Evolutionary conservation across 495 filamentous ascomycete genomes (phyloP), one percentile per base, ranked within the genome.

Genomic region (Podospora appendiculata): DNA sequence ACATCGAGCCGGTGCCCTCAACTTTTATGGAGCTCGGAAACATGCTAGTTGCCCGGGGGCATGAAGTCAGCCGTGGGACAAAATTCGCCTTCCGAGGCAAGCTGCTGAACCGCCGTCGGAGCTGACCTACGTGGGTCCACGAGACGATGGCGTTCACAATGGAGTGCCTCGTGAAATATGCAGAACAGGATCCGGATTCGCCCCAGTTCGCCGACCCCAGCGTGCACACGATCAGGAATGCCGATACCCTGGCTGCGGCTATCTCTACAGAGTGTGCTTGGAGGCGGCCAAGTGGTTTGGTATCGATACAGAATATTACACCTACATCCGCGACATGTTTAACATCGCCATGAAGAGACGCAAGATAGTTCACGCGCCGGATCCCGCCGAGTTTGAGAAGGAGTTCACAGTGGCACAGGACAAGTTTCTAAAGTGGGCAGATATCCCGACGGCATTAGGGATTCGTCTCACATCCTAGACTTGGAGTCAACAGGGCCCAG

Each of bases 1-100:
- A 54, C 42, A 39, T 63, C 18, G 60, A 63, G 25, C 63, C 63
- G 1, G 35, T 66, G 9, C 60, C 63, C 0, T n/a, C 33, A 6
- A 47, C 44, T 1, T 58, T 55, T 16, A 16, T 59, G 38, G 18
- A 38, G 14, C 47, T 66, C 8, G 58, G 54, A 12, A n/a, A 14
- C 12, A 41, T 63, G 8, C 2, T 38, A 8, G 10, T 13, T 38
- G 10, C 2, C 9, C 36, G 3, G 8, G 36, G 36, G 13, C 36
- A 36, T 6, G 34, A 10, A 10, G 36, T 13, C 13, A 13, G 10
- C 36, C 36, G 36, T 13, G 36, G 10, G 9, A 13, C 36, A 2
- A 2, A 38, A 38, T 55, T 58, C 41, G 57, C 19, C 8, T 51
- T 66, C 25, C 55, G 47, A 14, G 60, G 58, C 40, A 54, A 46